These are phyloP conservation scores for Rhodotorula glutinis DNA, from an alignment of 1,284 basidiomycete genomes.

Conservation along the genomic window DNA sequence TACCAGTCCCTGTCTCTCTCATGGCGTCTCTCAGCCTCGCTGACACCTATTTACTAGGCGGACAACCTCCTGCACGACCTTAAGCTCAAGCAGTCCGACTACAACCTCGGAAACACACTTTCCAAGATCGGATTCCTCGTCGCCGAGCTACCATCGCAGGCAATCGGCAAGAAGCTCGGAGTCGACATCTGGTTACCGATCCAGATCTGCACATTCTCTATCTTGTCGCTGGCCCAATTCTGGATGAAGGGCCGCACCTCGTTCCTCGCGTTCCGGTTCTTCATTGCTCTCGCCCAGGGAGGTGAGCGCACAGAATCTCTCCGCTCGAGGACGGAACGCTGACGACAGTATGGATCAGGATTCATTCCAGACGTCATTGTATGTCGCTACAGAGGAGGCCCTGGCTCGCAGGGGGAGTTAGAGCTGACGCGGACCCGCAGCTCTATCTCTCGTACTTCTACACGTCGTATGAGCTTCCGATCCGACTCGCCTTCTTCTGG, in stretches of 20 bases:
- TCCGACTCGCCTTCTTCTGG: slow-evolving; percentile 10
- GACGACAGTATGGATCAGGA: too few relatives aligned
- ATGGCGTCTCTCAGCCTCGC: not conserved
- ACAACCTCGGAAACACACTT: slow-evolving; percentile 47
- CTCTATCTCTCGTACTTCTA: slow-evolving; percentile 12
- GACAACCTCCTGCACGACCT: slow-evolving; percentile 51
- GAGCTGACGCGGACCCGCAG: too few relatives aligned
- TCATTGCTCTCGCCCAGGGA: slow-evolving; percentile 48
- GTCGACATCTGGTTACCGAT: slow-evolving; percentile 38
- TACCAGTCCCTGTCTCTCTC: not conserved
- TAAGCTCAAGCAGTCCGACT: slow-evolving; percentile 47
- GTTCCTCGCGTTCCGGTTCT: slow-evolving; percentile 47
- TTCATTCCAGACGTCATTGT: slow-evolving; percentile 16
- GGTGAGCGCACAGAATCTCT: not conserved
- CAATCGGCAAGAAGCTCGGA: slow-evolving; percentile 48
- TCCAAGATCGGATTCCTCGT: slow-evolving; percentile 21
- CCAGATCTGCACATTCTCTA: not conserved
- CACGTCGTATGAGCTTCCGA: not conserved
- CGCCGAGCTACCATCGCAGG: slow-evolving; percentile 40
- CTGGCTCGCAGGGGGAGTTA: too few relatives aligned
- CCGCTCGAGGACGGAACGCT: too few relatives aligned
- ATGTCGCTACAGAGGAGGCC: too few relatives aligned
- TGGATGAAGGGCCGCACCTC: slow-evolving; percentile 31
- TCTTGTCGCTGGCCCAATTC: slow-evolving; percentile 20
- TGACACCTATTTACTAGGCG: slow-evolving; percentile 15